Percentiles rank a stretch among this genome's conserved stretches.
These are phyloP conservation scores for Mycena latifolia DNA, from an alignment of 768 basidiomycete species.

Conservation along the genomic window DNA sequence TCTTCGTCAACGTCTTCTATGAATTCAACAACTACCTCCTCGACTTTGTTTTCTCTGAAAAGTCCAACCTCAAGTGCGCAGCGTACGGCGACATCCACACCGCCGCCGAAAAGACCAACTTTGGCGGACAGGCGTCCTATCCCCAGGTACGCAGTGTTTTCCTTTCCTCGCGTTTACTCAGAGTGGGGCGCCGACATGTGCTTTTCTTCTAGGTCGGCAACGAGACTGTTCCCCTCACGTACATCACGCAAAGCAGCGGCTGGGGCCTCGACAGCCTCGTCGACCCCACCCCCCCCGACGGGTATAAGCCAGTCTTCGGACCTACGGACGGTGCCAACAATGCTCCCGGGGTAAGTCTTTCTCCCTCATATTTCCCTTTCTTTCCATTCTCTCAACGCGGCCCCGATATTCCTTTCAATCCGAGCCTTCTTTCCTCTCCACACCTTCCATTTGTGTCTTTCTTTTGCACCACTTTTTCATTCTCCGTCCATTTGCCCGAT, in stretches of 20 bases:
- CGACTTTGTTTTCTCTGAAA: constrained; percentile 51
- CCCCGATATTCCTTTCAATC: constrained; percentile 4
- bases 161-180: not conserved
- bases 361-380: constrained; percentile 10
- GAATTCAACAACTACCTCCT: constrained; percentile 59
- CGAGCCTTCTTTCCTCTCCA: constrained; percentile 2
- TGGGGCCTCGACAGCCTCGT: constrained; percentile 52
- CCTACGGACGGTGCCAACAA: constrained; percentile 61
- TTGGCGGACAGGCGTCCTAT: constrained; percentile 56
- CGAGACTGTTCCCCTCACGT: constrained; percentile 44
- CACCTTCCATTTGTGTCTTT: not conserved
- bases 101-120: constrained; percentile 59
- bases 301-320: constrained; percentile 60
- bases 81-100: no score
- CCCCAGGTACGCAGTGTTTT: constrained; percentile 34
- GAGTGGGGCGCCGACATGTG: not conserved
- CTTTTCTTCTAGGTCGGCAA: constrained; percentile 32
- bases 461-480: not conserved
- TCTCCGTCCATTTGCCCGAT: not conserved
- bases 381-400: constrained; percentile 3
- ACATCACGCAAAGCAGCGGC: constrained; percentile 60
- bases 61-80: constrained; percentile 63
- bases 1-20: constrained; percentile 64
- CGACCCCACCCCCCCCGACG: constrained; percentile 55
- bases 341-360: constrained; percentile 54